Evolutionary conservation across 495 filamentous ascomycete species (phyloP).

Genomic region (Penicillium crystallinum): DNA sequence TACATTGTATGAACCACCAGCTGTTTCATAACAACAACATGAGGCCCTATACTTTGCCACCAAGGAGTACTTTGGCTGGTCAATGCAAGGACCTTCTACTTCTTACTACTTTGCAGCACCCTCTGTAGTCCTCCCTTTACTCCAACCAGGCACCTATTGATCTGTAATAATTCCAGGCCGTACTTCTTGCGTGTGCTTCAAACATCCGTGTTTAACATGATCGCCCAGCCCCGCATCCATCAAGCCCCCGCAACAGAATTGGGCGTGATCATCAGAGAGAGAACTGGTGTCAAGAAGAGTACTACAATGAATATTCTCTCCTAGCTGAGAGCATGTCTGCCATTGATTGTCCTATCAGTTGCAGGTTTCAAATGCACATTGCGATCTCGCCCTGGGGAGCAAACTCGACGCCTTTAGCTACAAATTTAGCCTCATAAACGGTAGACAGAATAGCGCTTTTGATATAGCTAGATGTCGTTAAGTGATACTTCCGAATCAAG

Average conservation of each 20-base stretch:
- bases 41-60: too few relatives aligned
- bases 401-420: too few relatives aligned
- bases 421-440: too few relatives aligned
- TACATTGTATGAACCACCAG: too few relatives aligned
- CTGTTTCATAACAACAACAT: too few relatives aligned
- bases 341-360: constrained; percentile 30
- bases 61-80: too few relatives aligned
- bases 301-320: background rate
- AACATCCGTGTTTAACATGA: constrained; percentile 13
- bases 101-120: constrained; percentile 4
- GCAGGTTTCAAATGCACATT: too few relatives aligned
- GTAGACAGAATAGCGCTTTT: too few relatives aligned
- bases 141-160: constrained; percentile 18
- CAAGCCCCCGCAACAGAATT: constrained; percentile 18
- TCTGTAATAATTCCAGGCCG: constrained; percentile 19
- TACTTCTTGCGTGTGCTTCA: constrained; percentile 14
- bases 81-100: too few relatives aligned
- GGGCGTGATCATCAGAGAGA: constrained; percentile 17
- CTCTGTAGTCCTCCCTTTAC: constrained; percentile 15
- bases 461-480: too few relatives aligned
- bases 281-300: background rate
- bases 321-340: constrained; percentile 1
- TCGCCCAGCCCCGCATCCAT: constrained; percentile 18
- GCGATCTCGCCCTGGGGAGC: too few relatives aligned
- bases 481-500: too few relatives aligned